Conservation (phyloP, 306 rosid genomes). For the Sesbania bispinosa region DNA sequence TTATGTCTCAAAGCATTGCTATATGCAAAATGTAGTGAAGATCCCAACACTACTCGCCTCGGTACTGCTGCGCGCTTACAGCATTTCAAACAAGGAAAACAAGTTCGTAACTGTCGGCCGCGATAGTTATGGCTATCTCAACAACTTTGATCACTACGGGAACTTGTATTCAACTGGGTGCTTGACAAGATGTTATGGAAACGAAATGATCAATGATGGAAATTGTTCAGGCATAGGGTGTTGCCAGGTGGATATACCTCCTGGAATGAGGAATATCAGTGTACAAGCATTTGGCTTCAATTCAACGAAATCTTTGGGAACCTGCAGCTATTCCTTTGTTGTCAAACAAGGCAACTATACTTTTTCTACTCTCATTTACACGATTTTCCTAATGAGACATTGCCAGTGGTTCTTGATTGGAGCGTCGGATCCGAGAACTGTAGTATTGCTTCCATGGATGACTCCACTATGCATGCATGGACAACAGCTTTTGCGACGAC, state of each 20-base stretch:
- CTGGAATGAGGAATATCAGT: neutral
- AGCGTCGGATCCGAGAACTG: slow-evolving; percentile 20
- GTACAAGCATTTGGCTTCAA: neutral
- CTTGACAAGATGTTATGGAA: neutral
- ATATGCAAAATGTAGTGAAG: too few species aligned
- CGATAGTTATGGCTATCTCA: neutral
- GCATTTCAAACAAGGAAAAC: neutral
- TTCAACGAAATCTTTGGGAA: too few species aligned
- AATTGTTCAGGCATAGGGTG: slow-evolving; percentile 21
- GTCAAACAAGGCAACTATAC: slow-evolving; percentile 20
- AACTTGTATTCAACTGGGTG: neutral
- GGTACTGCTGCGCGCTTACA: neutral
- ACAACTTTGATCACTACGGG: too few species aligned
- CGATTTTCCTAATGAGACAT: rapidly evolving
- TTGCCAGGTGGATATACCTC: slow-evolving; percentile 23
- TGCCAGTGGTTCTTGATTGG: slow-evolving; percentile 45
- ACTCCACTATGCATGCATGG: neutral
- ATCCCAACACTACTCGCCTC: too few species aligned
- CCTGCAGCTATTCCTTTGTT: slow-evolving; percentile 13
- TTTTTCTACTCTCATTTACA: neutral
- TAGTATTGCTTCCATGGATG: neutral
- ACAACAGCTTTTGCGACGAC: neutral
- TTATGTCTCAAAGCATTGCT: neutral
- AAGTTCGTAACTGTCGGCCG: neutral
- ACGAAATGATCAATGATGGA: neutral